phyloP scores from a whole-genome alignment of 148 eudicot species.

The Rhododendron kiyosumense region DNA sequence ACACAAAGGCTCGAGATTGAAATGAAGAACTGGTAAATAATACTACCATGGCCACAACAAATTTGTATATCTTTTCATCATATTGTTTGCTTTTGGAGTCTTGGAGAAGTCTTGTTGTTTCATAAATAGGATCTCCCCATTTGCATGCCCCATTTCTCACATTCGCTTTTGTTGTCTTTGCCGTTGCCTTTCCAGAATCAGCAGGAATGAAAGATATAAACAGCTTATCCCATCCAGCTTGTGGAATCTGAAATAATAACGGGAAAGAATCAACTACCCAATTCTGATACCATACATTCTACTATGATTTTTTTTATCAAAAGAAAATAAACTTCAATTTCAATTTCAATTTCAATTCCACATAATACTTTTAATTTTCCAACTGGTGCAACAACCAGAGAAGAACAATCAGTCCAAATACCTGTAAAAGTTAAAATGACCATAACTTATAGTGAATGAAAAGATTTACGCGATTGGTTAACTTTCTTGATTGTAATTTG shows the following conservation, averaged over 20 bases:
- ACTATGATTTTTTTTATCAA: not conserved
- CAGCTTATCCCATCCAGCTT: conserved; percentile 89
- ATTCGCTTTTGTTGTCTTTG: conserved; percentile 88
- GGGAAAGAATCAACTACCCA: not conserved
- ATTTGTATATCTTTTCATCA: conserved; percentile 90
- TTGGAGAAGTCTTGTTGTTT: conserved; percentile 90
- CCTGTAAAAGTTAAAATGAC: not conserved
- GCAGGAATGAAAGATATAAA: conserved; percentile 80
- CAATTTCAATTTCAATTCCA: not conserved
- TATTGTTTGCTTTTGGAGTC: conserved; percentile 73
- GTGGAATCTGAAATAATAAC: conserved; percentile 60
- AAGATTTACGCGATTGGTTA: not conserved
- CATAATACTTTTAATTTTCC: not conserved
- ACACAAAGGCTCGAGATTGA: not conserved
- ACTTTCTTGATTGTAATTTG: not conserved
- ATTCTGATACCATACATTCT: not conserved
- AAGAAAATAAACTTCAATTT: not conserved
- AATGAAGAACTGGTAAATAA: conserved; percentile 1
- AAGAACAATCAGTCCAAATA: not conserved
- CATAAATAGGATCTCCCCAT: conserved; percentile 99
- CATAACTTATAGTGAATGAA: not conserved
- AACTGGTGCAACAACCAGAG: not conserved
- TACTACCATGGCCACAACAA: conserved; percentile 86
- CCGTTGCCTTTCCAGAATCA: conserved; percentile 80
- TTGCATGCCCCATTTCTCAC: conserved; percentile 95